These are phyloP conservation scores for Nigrospora sphaerica DNA, from an alignment of 2,329 filamentous ascomycete genomes.

Conservation along the genomic window DNA sequence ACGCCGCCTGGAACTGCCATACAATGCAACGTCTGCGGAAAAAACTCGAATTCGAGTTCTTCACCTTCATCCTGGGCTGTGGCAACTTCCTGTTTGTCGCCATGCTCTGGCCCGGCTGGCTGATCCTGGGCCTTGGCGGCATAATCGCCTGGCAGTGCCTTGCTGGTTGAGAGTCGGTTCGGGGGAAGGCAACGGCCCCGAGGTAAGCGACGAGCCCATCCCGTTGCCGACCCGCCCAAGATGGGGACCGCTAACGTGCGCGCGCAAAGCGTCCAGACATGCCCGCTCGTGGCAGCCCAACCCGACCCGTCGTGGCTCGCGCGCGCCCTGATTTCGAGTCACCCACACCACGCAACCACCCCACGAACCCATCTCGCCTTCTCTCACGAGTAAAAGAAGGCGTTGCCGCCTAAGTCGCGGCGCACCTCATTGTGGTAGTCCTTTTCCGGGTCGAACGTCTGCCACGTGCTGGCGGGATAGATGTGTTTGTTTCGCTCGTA, in stretches of 20 bases:
- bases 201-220: too few species aligned
- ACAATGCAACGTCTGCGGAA: constrained; percentile 27
- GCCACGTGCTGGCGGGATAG: constrained; percentile 92
- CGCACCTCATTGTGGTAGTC: constrained; percentile 73
- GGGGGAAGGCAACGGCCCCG: constrained; percentile 5
- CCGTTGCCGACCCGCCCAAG: too few species aligned
- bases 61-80: constrained; percentile 41
- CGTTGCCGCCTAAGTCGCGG: constrained; percentile 82
- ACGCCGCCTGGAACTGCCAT: constrained; percentile 27
- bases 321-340: too few species aligned
- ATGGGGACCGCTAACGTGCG: too few species aligned
- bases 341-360: too few species aligned
- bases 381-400: constrained; percentile 70
- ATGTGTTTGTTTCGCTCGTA: constrained; percentile 98
- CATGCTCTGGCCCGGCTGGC: constrained; percentile 53
- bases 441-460: constrained; percentile 84
- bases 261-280: too few species aligned
- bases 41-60: constrained; percentile 45
- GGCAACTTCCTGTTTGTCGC: constrained; percentile 40
- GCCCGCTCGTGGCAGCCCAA: too few species aligned
- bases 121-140: constrained; percentile 31
- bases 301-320: too few species aligned
- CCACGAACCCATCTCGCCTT: too few species aligned
- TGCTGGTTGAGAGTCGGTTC: neutral
- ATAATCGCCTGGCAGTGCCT: constrained; percentile 25